These are phyloP conservation scores for Calonectria ilicicola DNA, from an alignment of 2,329 filamentous ascomycete species.

Conservation along the genomic window DNA sequence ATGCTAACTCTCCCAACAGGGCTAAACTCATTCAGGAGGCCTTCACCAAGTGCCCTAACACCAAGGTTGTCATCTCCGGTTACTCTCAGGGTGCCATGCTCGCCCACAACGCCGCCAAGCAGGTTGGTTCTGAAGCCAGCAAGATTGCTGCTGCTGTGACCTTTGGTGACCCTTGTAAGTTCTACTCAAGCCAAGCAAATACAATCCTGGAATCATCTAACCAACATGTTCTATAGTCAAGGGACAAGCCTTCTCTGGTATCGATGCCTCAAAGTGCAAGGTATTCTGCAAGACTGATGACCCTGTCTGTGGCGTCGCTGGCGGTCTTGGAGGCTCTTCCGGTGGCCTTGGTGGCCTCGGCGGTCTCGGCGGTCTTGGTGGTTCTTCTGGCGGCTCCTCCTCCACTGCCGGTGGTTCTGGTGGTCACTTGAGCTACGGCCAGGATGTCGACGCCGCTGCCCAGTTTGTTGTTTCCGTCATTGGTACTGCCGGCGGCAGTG, in stretches of 20 bases:
- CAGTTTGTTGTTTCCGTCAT: neutral
- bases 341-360: neutral
- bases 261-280: conserved; percentile 3
- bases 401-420: neutral
- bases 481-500: neutral
- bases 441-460: neutral
- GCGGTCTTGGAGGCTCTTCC: neutral
- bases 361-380: neutral
- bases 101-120: conserved; percentile 6
- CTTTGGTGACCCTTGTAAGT: conserved; percentile 14
- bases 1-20: neutral
- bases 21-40: conserved; percentile 6
- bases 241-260: neutral
- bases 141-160: conserved; percentile 8
- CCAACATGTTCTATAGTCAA: neutral
- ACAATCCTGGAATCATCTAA: neutral
- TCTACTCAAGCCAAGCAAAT: neutral
- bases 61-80: conserved; percentile 18
- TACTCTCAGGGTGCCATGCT: conserved; percentile 19
- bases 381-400: neutral
- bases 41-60: conserved; percentile 4
- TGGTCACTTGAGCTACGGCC: conserved; percentile 3
- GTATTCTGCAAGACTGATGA: neutral
- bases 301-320: neutral
- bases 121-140: neutral